Evolutionary conservation across 2,329 filamentous ascomycete genomes (phyloP).

Genomic region (Macrophomina tecta): DNA sequence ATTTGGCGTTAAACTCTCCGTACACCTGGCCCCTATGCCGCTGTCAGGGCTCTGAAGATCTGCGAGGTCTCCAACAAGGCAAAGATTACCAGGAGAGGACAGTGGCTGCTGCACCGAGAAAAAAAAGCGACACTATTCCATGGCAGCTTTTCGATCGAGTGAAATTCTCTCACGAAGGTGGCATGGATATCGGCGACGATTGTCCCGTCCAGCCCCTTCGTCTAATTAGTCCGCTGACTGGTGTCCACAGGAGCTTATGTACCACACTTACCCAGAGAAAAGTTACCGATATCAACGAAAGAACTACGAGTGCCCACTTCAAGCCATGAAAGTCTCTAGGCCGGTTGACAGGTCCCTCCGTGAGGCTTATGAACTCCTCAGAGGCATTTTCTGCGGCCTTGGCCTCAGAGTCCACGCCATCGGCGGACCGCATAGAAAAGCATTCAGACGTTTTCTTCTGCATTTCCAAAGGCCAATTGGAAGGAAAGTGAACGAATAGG

Average conservation of each 20-base stretch:
- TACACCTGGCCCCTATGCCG: conserved; percentile 15
- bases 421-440: background rate
- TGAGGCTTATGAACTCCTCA: background rate
- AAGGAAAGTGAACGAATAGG: background rate
- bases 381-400: background rate
- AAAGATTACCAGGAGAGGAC: conserved; percentile 20
- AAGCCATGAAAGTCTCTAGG: background rate
- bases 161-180: conserved; percentile 12
- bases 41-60: no score
- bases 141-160: conserved; percentile 14
- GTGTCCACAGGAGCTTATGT: background rate
- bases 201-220: conserved; percentile 17
- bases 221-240: background rate
- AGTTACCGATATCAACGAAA: conserved; percentile 22
- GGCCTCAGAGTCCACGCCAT: background rate
- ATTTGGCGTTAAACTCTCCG: conserved; percentile 11
- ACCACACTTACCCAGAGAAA: conserved; percentile 19
- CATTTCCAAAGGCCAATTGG: background rate
- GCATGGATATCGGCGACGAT: conserved; percentile 24
- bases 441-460: background rate
- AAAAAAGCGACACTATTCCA: conserved; percentile 25
- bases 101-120: conserved; percentile 19
- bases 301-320: conserved; percentile 15
- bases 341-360: background rate
- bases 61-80: no score